Conservation (phyloP, 2,329 filamentous ascomycete species). For the Allantophomopsis cytisporea region DNA sequence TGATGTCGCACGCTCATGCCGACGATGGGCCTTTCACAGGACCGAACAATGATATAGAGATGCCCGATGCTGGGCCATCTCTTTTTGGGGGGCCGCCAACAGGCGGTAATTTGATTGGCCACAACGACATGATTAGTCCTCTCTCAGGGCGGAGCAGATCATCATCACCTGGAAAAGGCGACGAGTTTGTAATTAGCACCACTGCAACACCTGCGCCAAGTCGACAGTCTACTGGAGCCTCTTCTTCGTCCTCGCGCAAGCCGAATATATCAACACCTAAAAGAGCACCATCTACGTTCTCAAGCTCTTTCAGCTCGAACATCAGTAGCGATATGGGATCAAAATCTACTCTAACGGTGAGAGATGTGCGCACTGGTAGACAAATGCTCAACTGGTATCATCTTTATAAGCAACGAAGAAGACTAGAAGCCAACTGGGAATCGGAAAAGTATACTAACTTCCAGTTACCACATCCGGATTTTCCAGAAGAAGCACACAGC, state of each 20-base stretch:
- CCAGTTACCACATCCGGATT: slow-evolving; percentile 72
- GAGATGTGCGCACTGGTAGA: slow-evolving; percentile 32
- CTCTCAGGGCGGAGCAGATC: no score
- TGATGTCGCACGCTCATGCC: slow-evolving; percentile 12
- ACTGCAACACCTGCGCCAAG: neutral
- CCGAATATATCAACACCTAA: no score
- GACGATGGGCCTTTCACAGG: slow-evolving; percentile 20
- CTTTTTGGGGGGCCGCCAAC: neutral
- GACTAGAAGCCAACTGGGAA: slow-evolving; percentile 86
- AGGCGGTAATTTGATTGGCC: neutral
- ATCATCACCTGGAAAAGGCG: neutral
- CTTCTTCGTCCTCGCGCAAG: no score
- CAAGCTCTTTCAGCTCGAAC: neutral
- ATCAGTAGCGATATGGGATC: neutral
- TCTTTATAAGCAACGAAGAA: slow-evolving; percentile 75
- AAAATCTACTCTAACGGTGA: slow-evolving; percentile 25
- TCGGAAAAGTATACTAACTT: slow-evolving; percentile 73
- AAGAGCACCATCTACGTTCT: no score
- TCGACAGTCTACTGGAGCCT: neutral
- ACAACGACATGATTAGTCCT: neutral
- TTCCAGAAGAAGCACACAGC: slow-evolving; percentile 69
- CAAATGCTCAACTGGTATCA: slow-evolving; percentile 81
- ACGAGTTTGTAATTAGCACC: neutral
- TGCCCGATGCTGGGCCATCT: no score
- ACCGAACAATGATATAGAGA: neutral